Percentiles rank a stretch among this genome's conserved stretches.
Evolutionary conservation across 1,139 yeast genomes (phyloP).

Genomic region (Pichia sp.): DNA sequence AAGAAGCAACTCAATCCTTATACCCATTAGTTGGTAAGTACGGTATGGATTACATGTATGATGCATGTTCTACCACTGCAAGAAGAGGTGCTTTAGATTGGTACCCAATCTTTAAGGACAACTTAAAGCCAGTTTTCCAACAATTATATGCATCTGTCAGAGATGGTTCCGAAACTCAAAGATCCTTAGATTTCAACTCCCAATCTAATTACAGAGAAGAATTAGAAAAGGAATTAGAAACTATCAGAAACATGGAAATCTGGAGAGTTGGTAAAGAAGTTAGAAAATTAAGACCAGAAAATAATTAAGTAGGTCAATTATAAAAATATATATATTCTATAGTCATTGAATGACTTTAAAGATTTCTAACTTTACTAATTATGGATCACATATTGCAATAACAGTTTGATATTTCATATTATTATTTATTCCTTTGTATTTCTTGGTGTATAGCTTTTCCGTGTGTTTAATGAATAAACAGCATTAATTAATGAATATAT

Average conservation of each 20-base stretch:
- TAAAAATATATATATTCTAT: not conserved
- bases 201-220: conserved; percentile 96
- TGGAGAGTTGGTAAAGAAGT: conserved; percentile 99
- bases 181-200: conserved; percentile 97
- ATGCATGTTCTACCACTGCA: conserved; percentile 99
- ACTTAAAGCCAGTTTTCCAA: conserved; percentile 96
- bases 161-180: conserved; percentile 95
- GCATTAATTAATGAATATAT: conserved; percentile 6
- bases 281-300: conserved; percentile 98
- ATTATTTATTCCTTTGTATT: conserved; percentile 5
- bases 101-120: conserved; percentile 98
- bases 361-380: not conserved
- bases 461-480: conserved; percentile 30
- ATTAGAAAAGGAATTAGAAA: conserved; percentile 87
- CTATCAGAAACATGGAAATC: conserved; percentile 96
- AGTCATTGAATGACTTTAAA: conserved; percentile 9
- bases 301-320: conserved; percentile 49
- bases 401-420: not conserved
- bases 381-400: not conserved
- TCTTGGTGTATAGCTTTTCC: conserved; percentile 22
- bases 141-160: conserved; percentile 92
- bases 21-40: conserved; percentile 98
- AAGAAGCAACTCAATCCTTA: conserved; percentile 98
- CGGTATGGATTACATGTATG: conserved; percentile 99
- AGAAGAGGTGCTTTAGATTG: conserved; percentile 99